Percentiles rank a stretch among this genome's conserved stretches.
These are phyloP conservation scores for Calocybe indica DNA, from an alignment of 768 basidiomycete genomes.

Conservation along the genomic window DNA sequence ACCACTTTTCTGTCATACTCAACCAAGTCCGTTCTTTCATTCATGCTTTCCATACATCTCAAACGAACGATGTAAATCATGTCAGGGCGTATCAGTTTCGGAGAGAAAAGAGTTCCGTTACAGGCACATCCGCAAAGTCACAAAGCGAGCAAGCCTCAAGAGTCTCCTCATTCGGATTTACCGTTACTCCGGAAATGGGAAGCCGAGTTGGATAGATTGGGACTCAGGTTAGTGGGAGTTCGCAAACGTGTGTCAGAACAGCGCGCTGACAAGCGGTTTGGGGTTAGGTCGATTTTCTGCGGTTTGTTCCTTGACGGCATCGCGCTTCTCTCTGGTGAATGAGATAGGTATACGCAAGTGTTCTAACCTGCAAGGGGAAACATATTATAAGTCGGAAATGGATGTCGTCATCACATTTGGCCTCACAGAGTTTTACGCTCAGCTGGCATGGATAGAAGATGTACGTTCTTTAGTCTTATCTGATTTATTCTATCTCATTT, in stretches of 20 bases:
- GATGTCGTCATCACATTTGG: slow-evolving; percentile 15
- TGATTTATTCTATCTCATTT: not conserved
- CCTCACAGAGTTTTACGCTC: slow-evolving; percentile 15
- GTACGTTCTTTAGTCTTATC: slow-evolving; percentile 4
- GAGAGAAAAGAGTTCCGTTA: slow-evolving; percentile 9
- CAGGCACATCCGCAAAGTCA: slow-evolving; percentile 2
- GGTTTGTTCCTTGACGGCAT: not conserved
- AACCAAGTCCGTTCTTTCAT: slow-evolving; percentile 11
- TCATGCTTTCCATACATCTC: not conserved
- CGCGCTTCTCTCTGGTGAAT: not conserved
- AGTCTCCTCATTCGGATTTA: slow-evolving; percentile 4
- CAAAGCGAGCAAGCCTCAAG: not conserved
- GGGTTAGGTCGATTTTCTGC: no score
- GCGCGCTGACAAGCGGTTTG: no score
- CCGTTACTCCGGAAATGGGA: slow-evolving; percentile 5
- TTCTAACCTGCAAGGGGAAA: slow-evolving; percentile 1
- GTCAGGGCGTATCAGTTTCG: slow-evolving; percentile 6
- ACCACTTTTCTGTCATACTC: slow-evolving; percentile 19
- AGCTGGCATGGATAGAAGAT: slow-evolving; percentile 15
- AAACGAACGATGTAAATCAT: not conserved
- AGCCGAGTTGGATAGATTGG: no score
- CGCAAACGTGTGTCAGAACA: no score
- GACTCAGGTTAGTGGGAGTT: no score
- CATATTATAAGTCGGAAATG: slow-evolving; percentile 10
- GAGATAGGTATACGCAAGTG: not conserved